Conservation (phyloP, 1,284 basidiomycete species). For the Naganishia sp. region DNA sequence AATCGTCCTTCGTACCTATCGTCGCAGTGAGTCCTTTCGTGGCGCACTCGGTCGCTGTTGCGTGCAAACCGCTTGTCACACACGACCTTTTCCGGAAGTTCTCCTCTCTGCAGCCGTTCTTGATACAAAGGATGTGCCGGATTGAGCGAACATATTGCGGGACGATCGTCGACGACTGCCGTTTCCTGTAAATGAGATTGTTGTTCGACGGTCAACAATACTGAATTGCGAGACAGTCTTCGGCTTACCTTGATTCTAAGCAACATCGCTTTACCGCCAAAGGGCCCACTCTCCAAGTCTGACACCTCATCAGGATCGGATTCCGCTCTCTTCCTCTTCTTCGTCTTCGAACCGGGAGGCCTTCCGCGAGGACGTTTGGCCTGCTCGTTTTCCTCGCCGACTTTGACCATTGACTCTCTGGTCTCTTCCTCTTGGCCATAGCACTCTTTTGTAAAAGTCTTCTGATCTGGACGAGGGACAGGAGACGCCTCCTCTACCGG, state of each 20-base stretch:
- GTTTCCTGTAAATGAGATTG: too few relatives aligned
- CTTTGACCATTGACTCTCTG: neutral
- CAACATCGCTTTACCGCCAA: neutral
- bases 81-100: slow-evolving; percentile 41
- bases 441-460: too few relatives aligned
- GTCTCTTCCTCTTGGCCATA: neutral
- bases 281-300: neutral
- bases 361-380: slow-evolving; percentile 3
- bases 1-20: slow-evolving; percentile 44
- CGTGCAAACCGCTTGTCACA: slow-evolving; percentile 58
- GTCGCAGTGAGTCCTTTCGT: slow-evolving; percentile 56
- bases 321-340: neutral
- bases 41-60: slow-evolving; percentile 56
- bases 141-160: slow-evolving; percentile 38
- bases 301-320: neutral
- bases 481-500: neutral
- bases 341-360: slow-evolving; percentile 2
- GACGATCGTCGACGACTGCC: slow-evolving; percentile 1
- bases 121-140: slow-evolving; percentile 45
- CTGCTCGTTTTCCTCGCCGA: neutral
- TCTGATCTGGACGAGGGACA: neutral
- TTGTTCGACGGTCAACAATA: too few relatives aligned
- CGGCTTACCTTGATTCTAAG: too few relatives aligned
- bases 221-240: too few relatives aligned
- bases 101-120: slow-evolving; percentile 47